Base-by-base conservation (phyloP, 805 yeast genomes). In the Yarrowia keelungensis region DNA sequence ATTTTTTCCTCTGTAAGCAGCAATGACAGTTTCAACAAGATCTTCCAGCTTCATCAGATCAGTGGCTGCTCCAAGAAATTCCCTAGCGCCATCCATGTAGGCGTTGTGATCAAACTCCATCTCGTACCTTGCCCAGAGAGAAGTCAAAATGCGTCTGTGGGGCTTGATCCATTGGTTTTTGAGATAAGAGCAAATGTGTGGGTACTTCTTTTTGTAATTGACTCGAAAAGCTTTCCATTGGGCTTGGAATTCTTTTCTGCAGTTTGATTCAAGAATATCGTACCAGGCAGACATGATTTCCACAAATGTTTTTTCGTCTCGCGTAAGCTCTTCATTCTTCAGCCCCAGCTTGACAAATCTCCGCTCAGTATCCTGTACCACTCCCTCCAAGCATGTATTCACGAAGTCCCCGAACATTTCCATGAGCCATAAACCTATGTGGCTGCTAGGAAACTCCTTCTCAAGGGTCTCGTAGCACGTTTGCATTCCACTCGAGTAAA, bases 141-240 rank as follows among this genome's bases (percentile, higher is more conserved):
- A 45, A 10, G 59, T 53, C 14, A 53, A 22, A 4, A 53, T 3
- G 7, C 35, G n/a, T 35, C 39, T 53, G 32, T 53, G 59, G 1
- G 59, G 59, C 14, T 22, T 53, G 45, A 53, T 11, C 59, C 59
- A 53, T 8, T 39, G 59, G n/a, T 53, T 22, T 14, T 22, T 39
- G 45, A 53, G 45, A 19, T 53, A 53, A 19, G 39, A 35, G 10
- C 22, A 45, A 5, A 53, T 36, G 12, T 3, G 3, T 0, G 14
- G 45, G 11, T 39, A 11, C 3, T 2, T 2, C 35, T 53, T 19
- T 16, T 15, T 38, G 35, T 38, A 53, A 9, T 16, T 22, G 1
- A 36, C 43, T 3, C 59, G 45, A 9, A 53, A 53, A 14, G 14
- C 45, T 12, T 39, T 14, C 59, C 59, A 53, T 8, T 2, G 32